Conservation (phyloP, 2,329 filamentous ascomycete species). For the Fusarium sp. region DNA sequence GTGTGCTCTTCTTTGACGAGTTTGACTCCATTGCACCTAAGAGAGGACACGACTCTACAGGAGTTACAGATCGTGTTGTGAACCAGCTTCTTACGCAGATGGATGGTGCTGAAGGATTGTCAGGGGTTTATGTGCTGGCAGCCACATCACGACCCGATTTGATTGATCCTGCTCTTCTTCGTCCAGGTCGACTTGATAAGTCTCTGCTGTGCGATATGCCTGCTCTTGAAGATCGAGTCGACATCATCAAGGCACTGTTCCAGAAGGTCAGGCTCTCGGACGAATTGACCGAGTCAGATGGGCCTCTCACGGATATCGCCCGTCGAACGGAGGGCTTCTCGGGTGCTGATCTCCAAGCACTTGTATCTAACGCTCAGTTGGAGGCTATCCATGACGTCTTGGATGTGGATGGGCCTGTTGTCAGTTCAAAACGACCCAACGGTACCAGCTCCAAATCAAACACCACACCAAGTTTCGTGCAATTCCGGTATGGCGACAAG, state of each 20-base stretch:
- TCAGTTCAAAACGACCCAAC: conserved; percentile 52
- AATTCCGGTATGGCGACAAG: conserved; percentile 83
- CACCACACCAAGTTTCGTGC: conserved; percentile 72
- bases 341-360: conserved; percentile 92
- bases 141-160: conserved; percentile 94
- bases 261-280: conserved; percentile 81
- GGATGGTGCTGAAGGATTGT: conserved; percentile 96
- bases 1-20: conserved; percentile 97
- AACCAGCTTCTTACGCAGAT: conserved; percentile 99
- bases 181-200: conserved; percentile 94
- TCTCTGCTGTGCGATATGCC: conserved; percentile 93
- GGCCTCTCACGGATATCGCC: conserved; percentile 79
- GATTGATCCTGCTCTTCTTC: conserved; percentile 92
- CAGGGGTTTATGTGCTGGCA: conserved; percentile 94
- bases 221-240: conserved; percentile 80
- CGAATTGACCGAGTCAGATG: conserved; percentile 70
- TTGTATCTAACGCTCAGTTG: conserved; percentile 95
- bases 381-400: conserved; percentile 97
- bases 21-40: conserved; percentile 99
- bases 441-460: conserved; percentile 50
- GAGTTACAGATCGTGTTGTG: conserved; percentile 98
- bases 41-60: conserved; percentile 94
- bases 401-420: conserved; percentile 65
- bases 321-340: conserved; percentile 88
- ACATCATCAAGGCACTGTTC: conserved; percentile 89